Percentiles rank a stretch among this genome's conserved stretches.
These are phyloP conservation scores for Cladosporium phlei DNA, from an alignment of 2,329 filamentous ascomycete species.

Conservation along the genomic window DNA sequence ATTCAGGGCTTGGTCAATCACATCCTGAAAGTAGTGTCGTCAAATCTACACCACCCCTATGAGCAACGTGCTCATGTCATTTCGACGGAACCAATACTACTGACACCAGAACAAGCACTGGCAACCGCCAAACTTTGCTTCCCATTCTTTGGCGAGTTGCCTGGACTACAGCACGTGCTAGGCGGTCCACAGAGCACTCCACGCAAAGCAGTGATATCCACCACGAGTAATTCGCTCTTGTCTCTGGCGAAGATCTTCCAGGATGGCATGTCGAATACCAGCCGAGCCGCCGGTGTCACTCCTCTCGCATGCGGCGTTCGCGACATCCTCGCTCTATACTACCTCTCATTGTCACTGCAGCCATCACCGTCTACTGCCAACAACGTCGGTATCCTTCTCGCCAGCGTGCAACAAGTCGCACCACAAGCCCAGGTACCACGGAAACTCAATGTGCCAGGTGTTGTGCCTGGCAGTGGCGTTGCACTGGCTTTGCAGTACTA, in stretches of 20 bases:
- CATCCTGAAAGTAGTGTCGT: conserved; percentile 65
- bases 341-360: conserved; percentile 87
- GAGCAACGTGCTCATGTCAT: conserved; percentile 20
- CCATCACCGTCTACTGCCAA: conserved; percentile 97
- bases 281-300: conserved; percentile 33
- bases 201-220: conserved; percentile 77
- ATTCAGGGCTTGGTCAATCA: conserved; percentile 74
- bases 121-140: conserved; percentile 82
- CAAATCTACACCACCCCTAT: conserved; percentile 25
- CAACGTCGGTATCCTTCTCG: conserved; percentile 95
- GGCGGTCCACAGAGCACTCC: conserved; percentile 58
- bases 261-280: conserved; percentile 80
- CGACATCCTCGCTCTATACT: conserved; percentile 92
- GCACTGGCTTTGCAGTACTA: conserved; percentile 89
- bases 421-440: conserved; percentile 30
- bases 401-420: conserved; percentile 74
- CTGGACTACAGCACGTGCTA: conserved; percentile 67
- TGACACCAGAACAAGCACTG: conserved; percentile 78
- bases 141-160: conserved; percentile 66
- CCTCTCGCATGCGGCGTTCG: conserved; percentile 67
- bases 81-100: conserved; percentile 63
- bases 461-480: conserved; percentile 79
- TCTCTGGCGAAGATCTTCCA: conserved; percentile 97
- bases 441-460: conserved; percentile 60
- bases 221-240: conserved; percentile 89